Evolutionary conservation across 495 filamentous ascomycete species (phyloP), one percentile per base, ranked within the genome.

Genomic region (Diplogelasinospora grovesii): DNA sequence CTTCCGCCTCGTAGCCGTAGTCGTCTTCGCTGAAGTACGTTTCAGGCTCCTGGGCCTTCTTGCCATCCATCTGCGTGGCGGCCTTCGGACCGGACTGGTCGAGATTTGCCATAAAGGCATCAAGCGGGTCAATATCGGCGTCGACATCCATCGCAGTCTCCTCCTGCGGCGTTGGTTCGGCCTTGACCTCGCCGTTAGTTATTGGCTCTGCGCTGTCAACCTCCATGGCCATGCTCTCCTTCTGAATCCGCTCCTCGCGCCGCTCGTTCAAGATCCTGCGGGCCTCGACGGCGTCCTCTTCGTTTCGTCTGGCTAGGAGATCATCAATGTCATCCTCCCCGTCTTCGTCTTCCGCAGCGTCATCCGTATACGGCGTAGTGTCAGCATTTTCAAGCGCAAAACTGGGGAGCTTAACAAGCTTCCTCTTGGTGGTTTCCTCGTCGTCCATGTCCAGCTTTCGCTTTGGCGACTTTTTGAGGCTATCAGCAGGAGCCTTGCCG

Each of bases 31-130:
- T 78, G 54, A 93, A 92, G 45, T 95, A 79, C n/a, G 87, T 77
- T 61, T 94, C 80, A 1, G 85, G 83, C 52, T 85, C 78, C 38
- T 81, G 74, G 22, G 62, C 45, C 39, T 70, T 75, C 61, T 57
- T 65, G 8, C 47, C 41, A 24, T 52, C 59, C 15, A 29, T 8
- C 36, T 54, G 56, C 41, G 66, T 74, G 9, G 63, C 51, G 19
- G 71, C 69, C 15, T 60, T 74, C 7, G 49, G n/a, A n/a, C 36
- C 50, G 7, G 36, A 35, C 18, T 54, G 47, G 16, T 68, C 76
- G 19, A 98, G 75, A 31, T 74, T 81, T 33, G 80, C 82, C 92
- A 99, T 97, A 65, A 89, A 99, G 8, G 89, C 90, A 65, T 99
- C 92, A 22, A 99, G 71, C 18, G 92, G 89, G 61, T 99, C 92